These are phyloP conservation scores for Pulveroboletus ravenelii DNA, from an alignment of 768 basidiomycete species.

Conservation along the genomic window DNA sequence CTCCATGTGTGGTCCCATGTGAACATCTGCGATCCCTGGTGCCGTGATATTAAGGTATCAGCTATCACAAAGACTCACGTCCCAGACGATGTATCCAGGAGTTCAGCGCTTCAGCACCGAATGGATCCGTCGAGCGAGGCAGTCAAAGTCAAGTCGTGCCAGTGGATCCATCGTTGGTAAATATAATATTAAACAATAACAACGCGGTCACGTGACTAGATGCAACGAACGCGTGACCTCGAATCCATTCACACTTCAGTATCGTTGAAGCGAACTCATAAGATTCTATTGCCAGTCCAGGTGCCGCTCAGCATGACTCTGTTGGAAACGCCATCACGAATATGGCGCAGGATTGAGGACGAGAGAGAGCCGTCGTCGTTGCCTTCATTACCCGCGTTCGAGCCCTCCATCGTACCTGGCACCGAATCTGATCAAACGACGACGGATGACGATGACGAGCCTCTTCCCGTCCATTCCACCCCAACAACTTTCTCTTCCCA, in stretches of 20 bases:
- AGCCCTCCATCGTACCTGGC: constrained; percentile 50
- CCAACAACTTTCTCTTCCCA: constrained; percentile 50
- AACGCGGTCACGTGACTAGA: constrained; percentile 24
- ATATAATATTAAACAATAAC: no score
- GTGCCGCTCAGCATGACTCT: constrained; percentile 35
- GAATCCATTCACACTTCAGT: neutral
- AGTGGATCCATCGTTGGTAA: no score
- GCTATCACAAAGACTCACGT: neutral
- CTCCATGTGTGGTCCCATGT: neutral
- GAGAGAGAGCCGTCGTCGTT: constrained; percentile 76
- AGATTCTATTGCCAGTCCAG: constrained; percentile 1
- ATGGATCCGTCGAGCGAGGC: no score
- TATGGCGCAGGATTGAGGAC: constrained; percentile 82
- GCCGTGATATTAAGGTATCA: no score
- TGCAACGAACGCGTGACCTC: constrained; percentile 18
- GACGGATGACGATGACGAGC: constrained; percentile 40
- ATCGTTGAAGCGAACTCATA: neutral
- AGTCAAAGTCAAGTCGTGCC: no score
- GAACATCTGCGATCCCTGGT: neutral
- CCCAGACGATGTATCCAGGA: no score
- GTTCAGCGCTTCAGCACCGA: no score
- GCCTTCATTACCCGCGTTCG: constrained; percentile 69
- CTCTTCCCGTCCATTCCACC: constrained; percentile 62
- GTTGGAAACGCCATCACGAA: constrained; percentile 78
- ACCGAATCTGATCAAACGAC: constrained; percentile 34